Evolutionary conservation across 352 stramenopile genomes (phyloP), one percentile per base, ranked within the genome.

Genomic region (Phytophthora vignae): DNA sequence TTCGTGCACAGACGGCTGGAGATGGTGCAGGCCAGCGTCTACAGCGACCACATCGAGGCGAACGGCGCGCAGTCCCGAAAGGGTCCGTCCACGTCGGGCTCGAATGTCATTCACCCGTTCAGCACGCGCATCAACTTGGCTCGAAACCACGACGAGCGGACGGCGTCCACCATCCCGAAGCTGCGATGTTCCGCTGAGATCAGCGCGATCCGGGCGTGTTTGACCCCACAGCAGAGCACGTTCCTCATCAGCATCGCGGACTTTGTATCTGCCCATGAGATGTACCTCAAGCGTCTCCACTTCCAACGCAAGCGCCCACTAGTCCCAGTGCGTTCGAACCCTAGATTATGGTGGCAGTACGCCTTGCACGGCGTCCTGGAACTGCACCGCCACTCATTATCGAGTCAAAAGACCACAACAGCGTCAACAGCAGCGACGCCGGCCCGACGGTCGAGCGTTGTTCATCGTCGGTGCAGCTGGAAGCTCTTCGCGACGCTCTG

Each of bases 281-380:
- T 87, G 67, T 95, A 93, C 69, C 76, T 96, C 27, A 95, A 95
- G 67, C 82, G 85, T 4, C 84, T 95, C 55, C 88, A 95, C 56
- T 94, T 85, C 42, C 81, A 87, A 21, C 82, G 83, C 54, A 85
- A 91, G 38, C 79, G 90, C 9, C 88, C 88, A 17, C 81, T 59
- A 12, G 76, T 85, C 33, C 62, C 85, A 12, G 67, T 93, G 25
- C 76, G 72, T 14, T 75, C 74, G 2, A 80, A 94, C 40, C 71
- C 82, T 3, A 82, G 65, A 29, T 57, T 73, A 54, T 96, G 90
- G 90, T 96, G 90, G 90, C 70, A 89, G 60, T 95, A 96, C 36
- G 90, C 88, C 1, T 63, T 95, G 11, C 82, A 84, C 38, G 86
- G 87, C 22, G 86, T 92, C 21, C 81, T 90, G 58, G 70, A 92